phyloP scores from a whole-genome alignment of 176 grass and related monocot species.

The Luzula sylvatica region DNA sequence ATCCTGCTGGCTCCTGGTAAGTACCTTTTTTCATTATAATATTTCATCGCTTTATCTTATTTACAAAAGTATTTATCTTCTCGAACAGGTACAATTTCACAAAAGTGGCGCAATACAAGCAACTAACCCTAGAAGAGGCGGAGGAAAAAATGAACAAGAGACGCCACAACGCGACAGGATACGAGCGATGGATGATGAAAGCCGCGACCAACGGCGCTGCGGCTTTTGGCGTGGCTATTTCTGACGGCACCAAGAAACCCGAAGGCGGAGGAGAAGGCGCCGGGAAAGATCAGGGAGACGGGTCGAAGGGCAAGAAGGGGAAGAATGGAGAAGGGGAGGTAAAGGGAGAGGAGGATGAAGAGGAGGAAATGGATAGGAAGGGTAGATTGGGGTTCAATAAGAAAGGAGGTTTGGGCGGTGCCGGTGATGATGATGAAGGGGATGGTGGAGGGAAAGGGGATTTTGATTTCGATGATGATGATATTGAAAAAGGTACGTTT shows the following conservation, averaged over 20 bases:
- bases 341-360: constrained; percentile 43
- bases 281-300: constrained; percentile 18
- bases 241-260: constrained; percentile 18
- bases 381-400: constrained; percentile 22
- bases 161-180: constrained; percentile 54
- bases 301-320: constrained; percentile 34
- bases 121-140: constrained; percentile 85
- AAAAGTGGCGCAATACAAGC: constrained; percentile 78
- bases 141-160: constrained; percentile 82
- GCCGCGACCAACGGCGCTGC: constrained; percentile 60
- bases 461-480: constrained; percentile 70
- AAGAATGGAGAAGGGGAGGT: constrained; percentile 36
- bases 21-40: constrained; percentile 3
- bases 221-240: constrained; percentile 45
- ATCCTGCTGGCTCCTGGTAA: constrained; percentile 76
- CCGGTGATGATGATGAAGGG: constrained; percentile 50
- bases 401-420: constrained; percentile 26
- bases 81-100: constrained; percentile 66
- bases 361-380: constrained; percentile 33
- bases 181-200: constrained; percentile 89
- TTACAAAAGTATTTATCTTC: neutral
- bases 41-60: constrained; percentile 3
- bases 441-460: constrained; percentile 49
- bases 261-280: constrained; percentile 12
- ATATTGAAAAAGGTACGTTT: constrained; percentile 63